Percentiles rank a stretch among this genome's conserved stretches.
phyloP scores from a whole-genome alignment of 2,329 filamentous ascomycete genomes.

The Onygenales sp. region DNA sequence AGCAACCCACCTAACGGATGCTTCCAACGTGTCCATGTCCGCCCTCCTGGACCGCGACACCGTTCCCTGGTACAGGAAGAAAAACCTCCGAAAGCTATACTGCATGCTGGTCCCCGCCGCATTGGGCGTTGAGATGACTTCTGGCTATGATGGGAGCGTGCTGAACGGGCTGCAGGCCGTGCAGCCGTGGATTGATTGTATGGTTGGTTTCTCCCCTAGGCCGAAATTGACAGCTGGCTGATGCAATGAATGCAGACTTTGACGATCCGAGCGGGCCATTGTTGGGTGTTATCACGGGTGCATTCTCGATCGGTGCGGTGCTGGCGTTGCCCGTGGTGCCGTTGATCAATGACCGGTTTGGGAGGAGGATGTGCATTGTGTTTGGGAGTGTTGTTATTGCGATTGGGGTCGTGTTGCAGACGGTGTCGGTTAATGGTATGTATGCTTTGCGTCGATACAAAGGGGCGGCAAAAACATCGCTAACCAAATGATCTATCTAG shows the following conservation, averaged over 20 bases:
- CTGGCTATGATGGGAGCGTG: conserved; percentile 48
- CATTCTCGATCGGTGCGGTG: conserved; percentile 52
- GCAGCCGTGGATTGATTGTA: conserved; percentile 30
- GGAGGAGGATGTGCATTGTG: conserved; percentile 49
- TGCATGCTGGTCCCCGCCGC: conserved; percentile 50
- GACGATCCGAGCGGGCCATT: conserved; percentile 12
- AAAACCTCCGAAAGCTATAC: conserved; percentile 49
- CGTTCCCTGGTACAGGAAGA: conserved; percentile 46
- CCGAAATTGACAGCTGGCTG: conserved; percentile 5
- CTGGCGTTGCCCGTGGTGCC: conserved; percentile 50
- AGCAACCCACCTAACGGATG: no score
- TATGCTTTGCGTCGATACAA: no score
- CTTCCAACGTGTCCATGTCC: no score
- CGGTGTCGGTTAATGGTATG: conserved; percentile 26
- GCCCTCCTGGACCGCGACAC: no score
- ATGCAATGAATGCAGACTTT: conserved; percentile 12
- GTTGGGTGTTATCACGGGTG: conserved; percentile 47
- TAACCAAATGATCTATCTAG: conserved; percentile 18
- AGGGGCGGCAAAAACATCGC: no score
- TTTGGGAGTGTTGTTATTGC: conserved; percentile 47
- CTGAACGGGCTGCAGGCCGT: conserved; percentile 37
- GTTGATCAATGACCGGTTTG: conserved; percentile 45
- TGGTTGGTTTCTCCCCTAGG: neutral
- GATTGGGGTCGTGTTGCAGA: conserved; percentile 48
- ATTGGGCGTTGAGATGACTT: conserved; percentile 55